A percentile compares a stretch with the other conserved stretches of the same genome.
phyloP scores from a whole-genome alignment of 345 rosid species.

The Eucalyptus tenuipes region DNA sequence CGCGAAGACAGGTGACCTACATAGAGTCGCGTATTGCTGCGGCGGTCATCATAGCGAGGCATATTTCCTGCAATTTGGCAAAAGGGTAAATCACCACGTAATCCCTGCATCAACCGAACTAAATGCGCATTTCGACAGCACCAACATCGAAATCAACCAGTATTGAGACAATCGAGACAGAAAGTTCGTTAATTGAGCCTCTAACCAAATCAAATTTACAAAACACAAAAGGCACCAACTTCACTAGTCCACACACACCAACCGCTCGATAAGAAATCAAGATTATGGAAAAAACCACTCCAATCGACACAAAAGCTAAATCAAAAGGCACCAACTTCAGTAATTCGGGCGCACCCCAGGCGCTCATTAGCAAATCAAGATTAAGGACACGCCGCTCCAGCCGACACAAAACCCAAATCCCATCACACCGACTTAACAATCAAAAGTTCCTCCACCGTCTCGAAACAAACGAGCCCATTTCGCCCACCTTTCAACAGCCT shows the following conservation, averaged over 20 bases:
- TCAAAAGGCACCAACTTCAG: not conserved
- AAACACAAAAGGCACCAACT: not conserved
- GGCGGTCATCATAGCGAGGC: conserved; percentile 75
- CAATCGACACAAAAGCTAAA: not conserved
- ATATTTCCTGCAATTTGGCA: conserved; percentile 11
- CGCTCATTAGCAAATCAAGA: not conserved
- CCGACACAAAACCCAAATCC: not conserved
- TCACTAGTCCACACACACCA: not conserved
- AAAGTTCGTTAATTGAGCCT: not conserved
- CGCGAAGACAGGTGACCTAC: conserved; percentile 62
- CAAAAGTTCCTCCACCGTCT: not conserved
- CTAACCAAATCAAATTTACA: not conserved
- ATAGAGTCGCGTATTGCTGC: conserved; percentile 56
- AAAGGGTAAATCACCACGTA: not conserved
- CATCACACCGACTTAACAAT: not conserved
- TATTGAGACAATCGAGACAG: not conserved
- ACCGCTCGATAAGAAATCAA: not conserved
- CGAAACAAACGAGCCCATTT: not conserved
- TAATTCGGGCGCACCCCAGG: not conserved
- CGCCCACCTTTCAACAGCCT: not conserved
- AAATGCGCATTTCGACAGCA: not conserved
- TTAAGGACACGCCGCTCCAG: not conserved
- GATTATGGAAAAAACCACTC: not conserved
- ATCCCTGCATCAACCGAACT: not conserved
- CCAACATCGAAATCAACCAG: not conserved